Base-by-base conservation (phyloP, 2,329 filamentous ascomycete species). In the Mariannaea sp. region DNA sequence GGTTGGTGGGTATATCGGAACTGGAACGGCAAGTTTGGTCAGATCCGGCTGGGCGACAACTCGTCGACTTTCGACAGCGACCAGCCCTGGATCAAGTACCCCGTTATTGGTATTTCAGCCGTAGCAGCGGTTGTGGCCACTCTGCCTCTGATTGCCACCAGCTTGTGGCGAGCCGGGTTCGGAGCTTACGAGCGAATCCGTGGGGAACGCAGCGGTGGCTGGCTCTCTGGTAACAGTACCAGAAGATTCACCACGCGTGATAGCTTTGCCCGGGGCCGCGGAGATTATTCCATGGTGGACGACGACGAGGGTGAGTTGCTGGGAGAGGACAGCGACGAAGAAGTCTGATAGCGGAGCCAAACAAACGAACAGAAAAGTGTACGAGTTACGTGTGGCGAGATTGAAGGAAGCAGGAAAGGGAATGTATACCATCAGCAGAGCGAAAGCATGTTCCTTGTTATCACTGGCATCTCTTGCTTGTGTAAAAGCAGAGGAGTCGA, bases 281-380 rank as follows among this genome's bases (percentile, higher is more conserved):
- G 89, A n/a, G 90, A 96, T 71, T 97, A 97, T 71, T 84, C 87
- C 13, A 82, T 88, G 65, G 91, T 96, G 45, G 92, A 96, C 65
- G 89, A 94, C 44, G 94, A 97, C 69, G 94, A 97, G 71, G 93
- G 93, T 42, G 93, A 97, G 77, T 76, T 99, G 62, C 75, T 99
- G 29, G 94, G 94, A 1, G 93, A 97, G 62, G 92, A 96, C 55
- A 92, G 91, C 62, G 93, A 97, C 60, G 92, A 97, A 68, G 93
- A 97, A 57, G 89, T 87, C 32, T 76, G 59, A 71, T 32, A 10
- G 29, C 16, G 26, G 35, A n/a, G 16, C n/a, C n/a, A n/a, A n/a
- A n/a, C n/a, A n/a, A n/a, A n/a, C n/a, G n/a, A n/a, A n/a, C n/a
- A n/a, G n/a, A n/a, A 38, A 7, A 19, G 16, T 61, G 59, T 56